Evolutionary conservation across 1,284 basidiomycete species (phyloP), one percentile per base, ranked within the genome.

Genomic region (Naganishia sp.): DNA sequence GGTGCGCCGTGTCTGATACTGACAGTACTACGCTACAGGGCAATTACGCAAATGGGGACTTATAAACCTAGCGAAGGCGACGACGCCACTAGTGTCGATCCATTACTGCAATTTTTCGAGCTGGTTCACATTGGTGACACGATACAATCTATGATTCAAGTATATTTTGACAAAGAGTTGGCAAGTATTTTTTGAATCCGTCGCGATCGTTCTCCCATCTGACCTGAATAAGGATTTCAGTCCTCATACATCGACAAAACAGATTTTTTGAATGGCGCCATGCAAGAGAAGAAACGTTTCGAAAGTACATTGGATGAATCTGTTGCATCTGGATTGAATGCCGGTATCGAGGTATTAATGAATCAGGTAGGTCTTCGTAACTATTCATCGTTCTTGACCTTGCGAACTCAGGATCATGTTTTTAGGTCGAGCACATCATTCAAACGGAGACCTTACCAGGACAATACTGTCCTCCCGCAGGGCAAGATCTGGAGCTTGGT

Each of bases 51-150:
- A 73, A 94, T 96, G 92, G 84, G 84, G 54, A 82, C 84, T n/a
- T 96, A 94, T 76, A 88, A 88, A 74, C 92, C 94, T 0, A 86
- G 87, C 0, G 90, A 93, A 70, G 90, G 93, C 73, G 85, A 87
- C 63, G 86, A 86, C 63, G 88, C 86, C 18, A 86, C 85, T 31
- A 87, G 86, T 66, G 93, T 98, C 1, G 92, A 93, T 0, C 94
- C 95, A 0, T 80, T 99, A 1, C 82, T 97, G 52, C 94, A 98
- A 78, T 99, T 99, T 80, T 98, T 99, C 72, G 95, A 98, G 81
- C 83, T 99, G 18, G 94, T 96, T 0, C 95, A 99, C 80, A 84
- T 98, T 18, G 96, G 93, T 0, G 95, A 99, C 77, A 99, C 92
- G 21, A 97, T 99, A 59, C 92, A 94, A 80, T 92, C 90, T 33